These are phyloP conservation scores for Geotrichum restrictum DNA, from an alignment of 1,139 yeast genomes.

Conservation along the genomic window DNA sequence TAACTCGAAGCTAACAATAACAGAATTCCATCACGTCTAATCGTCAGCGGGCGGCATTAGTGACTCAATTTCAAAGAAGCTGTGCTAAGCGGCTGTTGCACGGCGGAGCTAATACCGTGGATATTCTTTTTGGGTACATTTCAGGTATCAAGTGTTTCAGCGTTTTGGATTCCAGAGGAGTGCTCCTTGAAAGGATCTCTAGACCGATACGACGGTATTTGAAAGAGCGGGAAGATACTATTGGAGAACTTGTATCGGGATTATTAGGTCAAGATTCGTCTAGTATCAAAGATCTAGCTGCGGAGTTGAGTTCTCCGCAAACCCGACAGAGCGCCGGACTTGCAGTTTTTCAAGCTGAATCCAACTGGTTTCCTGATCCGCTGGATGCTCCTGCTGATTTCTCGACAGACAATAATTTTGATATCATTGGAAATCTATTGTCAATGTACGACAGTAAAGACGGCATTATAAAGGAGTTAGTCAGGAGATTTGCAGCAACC, in stretches of 20 bases:
- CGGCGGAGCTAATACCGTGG: constrained; percentile 78
- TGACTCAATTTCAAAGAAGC: constrained; percentile 49
- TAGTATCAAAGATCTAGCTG: constrained; percentile 51
- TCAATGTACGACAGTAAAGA: constrained; percentile 77
- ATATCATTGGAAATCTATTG: constrained; percentile 66
- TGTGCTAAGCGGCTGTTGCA: constrained; percentile 59
- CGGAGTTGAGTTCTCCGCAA: constrained; percentile 43
- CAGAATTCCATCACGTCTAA: constrained; percentile 40
- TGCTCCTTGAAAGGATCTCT: constrained; percentile 69
- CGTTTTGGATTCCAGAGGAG: constrained; percentile 84
- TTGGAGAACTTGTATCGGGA: constrained; percentile 66
- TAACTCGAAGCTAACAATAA: constrained; percentile 1
- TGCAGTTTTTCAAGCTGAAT: constrained; percentile 16
- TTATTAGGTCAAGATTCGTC: constrained; percentile 52
- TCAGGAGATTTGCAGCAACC: constrained; percentile 59
- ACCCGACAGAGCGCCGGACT: constrained; percentile 18
- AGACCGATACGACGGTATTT: constrained; percentile 67
- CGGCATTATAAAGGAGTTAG: constrained; percentile 68
- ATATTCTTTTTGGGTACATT: constrained; percentile 65
- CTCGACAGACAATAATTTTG: constrained; percentile 45
- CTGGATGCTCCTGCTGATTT: constrained; percentile 90
- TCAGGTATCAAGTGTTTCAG: constrained; percentile 69
- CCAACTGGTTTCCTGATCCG: constrained; percentile 85
- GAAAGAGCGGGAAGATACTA: constrained; percentile 69
- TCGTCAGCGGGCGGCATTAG: constrained; percentile 51